A percentile compares a stretch with the other conserved stretches of the same genome.
Conservation (phyloP, 768 basidiomycete genomes). For the Psilocybe cyanescens region DNA sequence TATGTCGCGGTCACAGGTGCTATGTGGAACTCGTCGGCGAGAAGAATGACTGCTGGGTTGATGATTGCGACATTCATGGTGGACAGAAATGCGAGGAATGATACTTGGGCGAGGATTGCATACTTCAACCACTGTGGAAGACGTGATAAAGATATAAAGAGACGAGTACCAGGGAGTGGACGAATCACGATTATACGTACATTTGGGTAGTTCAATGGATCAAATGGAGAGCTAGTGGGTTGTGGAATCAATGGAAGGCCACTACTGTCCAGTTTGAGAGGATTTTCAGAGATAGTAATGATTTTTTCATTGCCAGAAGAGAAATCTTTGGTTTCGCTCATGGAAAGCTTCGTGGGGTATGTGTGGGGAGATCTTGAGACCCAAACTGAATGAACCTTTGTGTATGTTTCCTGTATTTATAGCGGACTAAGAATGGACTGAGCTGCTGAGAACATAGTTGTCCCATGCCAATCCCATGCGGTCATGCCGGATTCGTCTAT, state of each 20-base stretch:
- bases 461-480: too few relatives aligned
- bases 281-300: background rate
- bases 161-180: background rate
- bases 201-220: conserved; percentile 46
- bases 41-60: conserved; percentile 41
- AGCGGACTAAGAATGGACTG: background rate
- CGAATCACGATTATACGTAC: conserved; percentile 16
- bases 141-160: background rate
- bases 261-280: conserved; percentile 34
- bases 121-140: conserved; percentile 37
- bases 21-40: conserved; percentile 40
- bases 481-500: too few relatives aligned
- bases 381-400: background rate
- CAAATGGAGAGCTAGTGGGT: conserved; percentile 39
- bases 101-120: conserved; percentile 34
- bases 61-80: conserved; percentile 42
- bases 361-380: background rate
- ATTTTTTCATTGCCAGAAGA: background rate
- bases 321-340: background rate
- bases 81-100: conserved; percentile 37
- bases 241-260: conserved; percentile 48
- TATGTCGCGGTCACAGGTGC: conserved; percentile 41
- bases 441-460: too few relatives aligned
- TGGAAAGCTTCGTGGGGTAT: background rate
- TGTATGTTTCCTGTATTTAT: background rate